Evolutionary conservation across 2,329 filamentous ascomycete genomes (phyloP).

Genomic region (Colletotrichum tofieldiae): DNA sequence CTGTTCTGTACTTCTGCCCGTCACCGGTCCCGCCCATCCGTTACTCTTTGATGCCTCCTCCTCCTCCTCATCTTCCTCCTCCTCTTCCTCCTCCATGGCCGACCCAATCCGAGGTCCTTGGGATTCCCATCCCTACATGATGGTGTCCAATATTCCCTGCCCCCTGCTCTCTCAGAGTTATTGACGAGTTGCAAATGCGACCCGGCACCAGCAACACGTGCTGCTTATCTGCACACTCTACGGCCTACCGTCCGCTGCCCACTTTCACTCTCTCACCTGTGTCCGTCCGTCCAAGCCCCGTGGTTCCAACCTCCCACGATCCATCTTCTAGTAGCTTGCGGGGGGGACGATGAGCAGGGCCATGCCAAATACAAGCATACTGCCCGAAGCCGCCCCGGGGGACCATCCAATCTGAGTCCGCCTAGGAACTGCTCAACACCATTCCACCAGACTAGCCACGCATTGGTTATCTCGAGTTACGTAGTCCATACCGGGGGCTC

Average conservation of each 20-base stretch:
- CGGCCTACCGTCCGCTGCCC: conserved; percentile 1
- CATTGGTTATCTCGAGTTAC: conserved; percentile 6
- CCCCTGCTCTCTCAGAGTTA: not conserved
- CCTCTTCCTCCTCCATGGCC: not conserved
- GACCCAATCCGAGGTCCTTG: not conserved
- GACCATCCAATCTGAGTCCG: conserved; percentile 10
- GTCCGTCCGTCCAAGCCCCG: too few species aligned
- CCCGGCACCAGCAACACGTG: conserved; percentile 26
- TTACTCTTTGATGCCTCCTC: not conserved
- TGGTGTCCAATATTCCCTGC: not conserved
- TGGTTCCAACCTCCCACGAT: not conserved
- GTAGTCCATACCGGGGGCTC: conserved; percentile 7
- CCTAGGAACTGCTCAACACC: not conserved
- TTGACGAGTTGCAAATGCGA: not conserved
- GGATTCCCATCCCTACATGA: not conserved
- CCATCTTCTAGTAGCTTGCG: not conserved
- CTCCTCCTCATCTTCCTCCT: not conserved
- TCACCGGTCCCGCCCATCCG: not conserved
- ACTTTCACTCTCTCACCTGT: not conserved
- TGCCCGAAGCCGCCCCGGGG: conserved; percentile 15
- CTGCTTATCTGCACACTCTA: conserved; percentile 13
- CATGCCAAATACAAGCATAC: conserved; percentile 38
- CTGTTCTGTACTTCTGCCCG: not conserved
- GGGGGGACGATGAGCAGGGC: not conserved
- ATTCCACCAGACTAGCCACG: conserved; percentile 2